These are phyloP conservation scores for Oryza longistaminata DNA, from an alignment of 176 grass and related monocot genomes.

Conservation along the genomic window DNA sequence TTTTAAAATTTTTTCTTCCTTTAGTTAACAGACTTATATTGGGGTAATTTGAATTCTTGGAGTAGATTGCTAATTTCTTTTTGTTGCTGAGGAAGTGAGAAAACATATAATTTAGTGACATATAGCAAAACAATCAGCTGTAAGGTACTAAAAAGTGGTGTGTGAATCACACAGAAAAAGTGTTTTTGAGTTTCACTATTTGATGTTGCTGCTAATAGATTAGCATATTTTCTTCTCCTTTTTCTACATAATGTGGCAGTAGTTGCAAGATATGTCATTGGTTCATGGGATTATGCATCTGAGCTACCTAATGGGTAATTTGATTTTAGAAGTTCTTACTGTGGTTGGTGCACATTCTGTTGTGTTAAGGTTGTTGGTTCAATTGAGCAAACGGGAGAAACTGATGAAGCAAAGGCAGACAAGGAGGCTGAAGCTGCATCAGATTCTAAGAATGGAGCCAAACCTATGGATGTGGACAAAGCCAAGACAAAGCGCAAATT, in stretches of 20 bases:
- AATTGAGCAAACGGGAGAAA: constrained; percentile 67
- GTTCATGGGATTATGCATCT: constrained; percentile 4
- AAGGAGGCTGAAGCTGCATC: constrained; percentile 65
- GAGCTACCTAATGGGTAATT: background rate
- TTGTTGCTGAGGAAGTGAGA: background rate
- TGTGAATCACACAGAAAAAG: constrained; percentile 16
- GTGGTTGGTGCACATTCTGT: constrained; percentile 6
- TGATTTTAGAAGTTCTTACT: background rate
- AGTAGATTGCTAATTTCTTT: constrained; percentile 19
- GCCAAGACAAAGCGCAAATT: constrained; percentile 73
- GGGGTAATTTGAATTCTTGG: background rate
- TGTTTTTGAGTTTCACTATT: background rate
- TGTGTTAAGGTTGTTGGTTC: constrained; percentile 80
- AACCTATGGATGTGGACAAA: constrained; percentile 76
- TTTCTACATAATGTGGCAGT: background rate
- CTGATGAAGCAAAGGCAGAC: constrained; percentile 65
- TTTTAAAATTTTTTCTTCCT: background rate
- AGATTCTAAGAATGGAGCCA: constrained; percentile 79
- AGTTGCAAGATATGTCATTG: background rate
- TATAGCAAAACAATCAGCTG: background rate
- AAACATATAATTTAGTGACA: background rate
- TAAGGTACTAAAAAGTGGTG: background rate
- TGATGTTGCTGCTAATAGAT: background rate
- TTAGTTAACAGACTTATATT: background rate
- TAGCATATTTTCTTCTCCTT: background rate